Evolutionary conservation across 192 early-diverging fungal species (phyloP).

Genomic region (Backusella luteola): DNA sequence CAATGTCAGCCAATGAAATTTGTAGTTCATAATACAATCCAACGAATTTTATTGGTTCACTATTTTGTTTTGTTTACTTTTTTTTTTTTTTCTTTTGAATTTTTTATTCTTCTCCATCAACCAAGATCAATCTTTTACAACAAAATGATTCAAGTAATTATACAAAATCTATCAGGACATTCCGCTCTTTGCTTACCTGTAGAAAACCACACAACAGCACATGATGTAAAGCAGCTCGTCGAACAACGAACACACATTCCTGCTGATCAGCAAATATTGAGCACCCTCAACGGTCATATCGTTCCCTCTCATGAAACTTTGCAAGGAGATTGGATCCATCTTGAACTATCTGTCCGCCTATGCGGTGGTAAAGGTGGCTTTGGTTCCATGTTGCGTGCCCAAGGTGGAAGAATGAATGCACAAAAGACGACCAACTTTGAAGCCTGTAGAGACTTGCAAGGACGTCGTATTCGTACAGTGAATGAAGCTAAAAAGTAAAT

Average conservation of each 20-base stretch:
- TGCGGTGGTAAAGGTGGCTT: constrained; percentile 97
- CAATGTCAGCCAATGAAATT: too few relatives aligned
- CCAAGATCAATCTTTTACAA: neutral
- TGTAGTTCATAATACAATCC: too few relatives aligned
- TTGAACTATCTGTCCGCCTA: constrained; percentile 55
- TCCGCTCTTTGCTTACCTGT: constrained; percentile 5
- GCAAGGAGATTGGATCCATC: constrained; percentile 9
- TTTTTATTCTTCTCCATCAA: neutral
- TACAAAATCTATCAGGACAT: neutral
- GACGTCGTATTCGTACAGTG: constrained; percentile 82
- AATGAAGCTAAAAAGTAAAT: constrained; percentile 82
- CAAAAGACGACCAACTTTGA: constrained; percentile 93
- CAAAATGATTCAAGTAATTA: constrained; percentile 14
- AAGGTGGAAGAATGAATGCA: constrained; percentile 85
- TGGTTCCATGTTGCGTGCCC: constrained; percentile 89
- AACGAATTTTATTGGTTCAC: too few relatives aligned
- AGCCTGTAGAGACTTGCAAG: constrained; percentile 90
- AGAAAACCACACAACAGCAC: neutral
- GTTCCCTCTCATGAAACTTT: constrained; percentile 38
- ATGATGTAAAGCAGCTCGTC: constrained; percentile 18
- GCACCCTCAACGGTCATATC: constrained; percentile 39
- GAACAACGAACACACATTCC: constrained; percentile 46
- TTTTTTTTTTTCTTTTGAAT: too few relatives aligned
- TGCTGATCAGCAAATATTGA: constrained; percentile 39
- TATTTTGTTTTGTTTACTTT: too few relatives aligned